Evolutionary conservation across 2,329 filamentous ascomycete genomes (phyloP), one percentile per base, ranked within the genome.

Genomic region (Aspergillus nomiae): DNA sequence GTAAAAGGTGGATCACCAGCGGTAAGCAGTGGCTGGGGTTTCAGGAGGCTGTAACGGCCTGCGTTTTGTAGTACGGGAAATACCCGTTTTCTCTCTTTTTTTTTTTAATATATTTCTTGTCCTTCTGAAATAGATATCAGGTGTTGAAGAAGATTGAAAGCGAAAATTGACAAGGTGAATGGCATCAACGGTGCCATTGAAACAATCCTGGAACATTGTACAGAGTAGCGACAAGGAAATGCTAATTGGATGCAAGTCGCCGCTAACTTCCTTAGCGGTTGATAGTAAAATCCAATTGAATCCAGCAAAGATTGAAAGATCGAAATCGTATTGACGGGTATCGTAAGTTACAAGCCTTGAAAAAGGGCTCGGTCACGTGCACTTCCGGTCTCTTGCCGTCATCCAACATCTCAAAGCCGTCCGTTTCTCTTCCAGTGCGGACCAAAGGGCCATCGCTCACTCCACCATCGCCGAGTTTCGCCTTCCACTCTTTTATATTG

Each of bases 311-410:
- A 24, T 19, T 24, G 43, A 24, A 46, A 46, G 43, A 8, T 51
- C 26, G 45, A 46, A 53, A 58, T 48, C 8, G 56, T 58, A 28
- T 46, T 51, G 56, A 53, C 48, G 2, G 26, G 48, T 62, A 46
- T 28, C 45, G 59, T 54, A 45, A 56, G 16, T 54, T 48, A 62
- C 57, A 59, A 55, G 59, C 58, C 57, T 59, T 62, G 55, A 59
- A 62, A 65, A 59, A 63, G 61, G 63, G 59, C 56, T 63, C 19
- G 56, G 62, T 74, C 73, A 74, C 71, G 73, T 75, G 73, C 58
- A 61, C 26, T 51, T 30, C 48, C 34, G 61, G 60, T 63, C 67
- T 69, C 70, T 73, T 71, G 70, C 73, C 72, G 73, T 74, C 73
- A 74, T 72, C 68, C 68, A 69, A 67, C 65, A 67, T 66, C 67